These are phyloP conservation scores for Betula pendula DNA, from an alignment of 306 rosid species.

Conservation along the genomic window DNA sequence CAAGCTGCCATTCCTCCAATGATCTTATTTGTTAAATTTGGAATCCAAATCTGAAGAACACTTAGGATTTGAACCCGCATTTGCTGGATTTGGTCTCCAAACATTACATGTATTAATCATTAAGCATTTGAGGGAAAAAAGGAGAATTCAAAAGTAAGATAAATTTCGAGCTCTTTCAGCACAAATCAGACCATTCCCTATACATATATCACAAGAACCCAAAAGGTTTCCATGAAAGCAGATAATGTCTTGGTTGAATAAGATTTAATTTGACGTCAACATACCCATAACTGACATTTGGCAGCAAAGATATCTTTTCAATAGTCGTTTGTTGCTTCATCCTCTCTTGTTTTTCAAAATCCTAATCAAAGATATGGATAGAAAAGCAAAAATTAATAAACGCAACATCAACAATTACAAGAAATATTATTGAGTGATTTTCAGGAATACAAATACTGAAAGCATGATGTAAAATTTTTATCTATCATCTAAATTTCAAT, in stretches of 20 bases:
- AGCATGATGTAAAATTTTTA: not conserved
- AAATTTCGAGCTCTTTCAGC: not conserved
- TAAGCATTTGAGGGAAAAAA: not conserved
- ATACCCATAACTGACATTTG: slow-evolving; percentile 86
- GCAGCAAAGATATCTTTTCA: slow-evolving; percentile 67
- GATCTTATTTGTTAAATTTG: too few species aligned
- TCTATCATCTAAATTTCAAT: not conserved
- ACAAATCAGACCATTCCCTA: not conserved
- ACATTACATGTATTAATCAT: not conserved
- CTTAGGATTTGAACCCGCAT: not conserved
- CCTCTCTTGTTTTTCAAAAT: slow-evolving; percentile 92
- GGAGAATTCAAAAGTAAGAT: not conserved
- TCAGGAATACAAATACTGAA: not conserved
- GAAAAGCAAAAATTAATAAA: slow-evolving; percentile 1
- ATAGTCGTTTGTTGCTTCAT: slow-evolving; percentile 75
- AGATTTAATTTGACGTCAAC: slow-evolving; percentile 24
- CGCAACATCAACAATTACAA: not conserved
- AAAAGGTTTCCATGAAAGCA: not conserved
- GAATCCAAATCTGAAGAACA: too few species aligned
- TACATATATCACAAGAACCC: not conserved
- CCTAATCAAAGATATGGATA: slow-evolving; percentile 49
- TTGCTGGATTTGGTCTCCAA: slow-evolving; percentile 2
- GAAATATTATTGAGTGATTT: not conserved
- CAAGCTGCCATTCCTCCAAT: too few species aligned
- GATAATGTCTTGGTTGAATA: not conserved